Base-by-base conservation (phyloP, 2,329 filamentous ascomycete genomes). In the Colletotrichum karsti region DNA sequence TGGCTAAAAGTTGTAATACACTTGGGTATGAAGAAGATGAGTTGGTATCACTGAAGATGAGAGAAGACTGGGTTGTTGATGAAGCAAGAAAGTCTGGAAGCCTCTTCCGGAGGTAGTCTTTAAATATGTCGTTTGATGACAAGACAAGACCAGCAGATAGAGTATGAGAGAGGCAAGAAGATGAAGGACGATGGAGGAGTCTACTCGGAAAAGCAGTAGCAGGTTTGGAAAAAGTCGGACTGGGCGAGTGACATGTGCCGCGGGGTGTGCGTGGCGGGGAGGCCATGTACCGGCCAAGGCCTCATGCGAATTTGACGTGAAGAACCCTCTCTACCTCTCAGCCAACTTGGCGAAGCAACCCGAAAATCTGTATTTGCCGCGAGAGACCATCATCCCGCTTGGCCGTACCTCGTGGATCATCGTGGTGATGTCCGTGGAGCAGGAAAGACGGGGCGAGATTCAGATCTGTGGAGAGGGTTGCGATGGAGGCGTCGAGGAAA, bases 401-500 rank as follows among this genome's bases (percentile, higher is more conserved):
- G 35, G 44, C 42, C 26, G n/a, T 51, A 28, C n/a, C 42, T 28
- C 42, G 54, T 64, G 61, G 61, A 64, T 42, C 46, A 48, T 64
- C 18, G 42, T 44, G 39, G 42, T 64, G 51, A 67, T 42, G 18
- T 9, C 39, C 50, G 54, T 59, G 65, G 65, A 68, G 60, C 37
- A 58, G 33, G 35, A 67, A 58, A 67, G 64, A 67, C 60, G 64
- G 64, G 64, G 64, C 64, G 22, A 53, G 53, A 63, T 46, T 57
- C 64, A 64, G 53, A 64, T 67, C 64, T 67, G 64, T 64, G 64
- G 64, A 67, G 60, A 56, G 63, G n/a, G 28, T 33, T 58, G 59
- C 24, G 60, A 67, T 56, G 53, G 22, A 60, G 56, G 56, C 56
- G 22, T 50, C 22, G 44, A 48, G 39, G 30, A 46, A 28, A 35